Conservation (phyloP, 2,329 filamentous ascomycete genomes). For the Ceratocystis colombiana region DNA sequence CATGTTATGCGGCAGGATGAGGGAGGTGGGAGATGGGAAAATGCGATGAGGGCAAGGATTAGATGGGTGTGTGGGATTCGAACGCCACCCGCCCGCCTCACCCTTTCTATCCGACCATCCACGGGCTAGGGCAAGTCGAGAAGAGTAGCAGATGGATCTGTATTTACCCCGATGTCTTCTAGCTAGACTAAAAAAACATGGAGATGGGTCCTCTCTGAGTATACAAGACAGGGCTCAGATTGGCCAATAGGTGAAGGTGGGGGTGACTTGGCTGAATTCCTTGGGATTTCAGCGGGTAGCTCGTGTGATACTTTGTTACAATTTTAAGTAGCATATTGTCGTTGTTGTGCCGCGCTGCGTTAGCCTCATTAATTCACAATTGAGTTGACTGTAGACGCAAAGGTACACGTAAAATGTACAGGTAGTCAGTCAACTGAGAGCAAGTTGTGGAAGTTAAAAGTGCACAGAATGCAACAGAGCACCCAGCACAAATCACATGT, state of each 20-base stretch:
- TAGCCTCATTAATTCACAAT: neutral
- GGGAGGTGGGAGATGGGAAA: neutral
- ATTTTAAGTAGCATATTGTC: neutral
- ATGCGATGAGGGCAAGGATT: no score
- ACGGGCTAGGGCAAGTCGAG: neutral
- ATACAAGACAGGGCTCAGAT: neutral
- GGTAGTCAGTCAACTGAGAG: no score
- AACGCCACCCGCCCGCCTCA: neutral
- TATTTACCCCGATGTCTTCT: neutral
- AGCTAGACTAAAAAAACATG: no score
- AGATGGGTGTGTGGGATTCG: neutral
- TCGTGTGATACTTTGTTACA: neutral
- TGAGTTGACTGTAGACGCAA: no score
- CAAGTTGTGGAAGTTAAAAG: no score
- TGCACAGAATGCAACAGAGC: neutral
- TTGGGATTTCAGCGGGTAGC: neutral
- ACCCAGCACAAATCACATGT: neutral
- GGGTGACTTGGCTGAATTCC: neutral
- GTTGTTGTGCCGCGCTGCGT: neutral
- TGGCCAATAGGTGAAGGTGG: slow-evolving; percentile 1
- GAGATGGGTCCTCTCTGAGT: no score
- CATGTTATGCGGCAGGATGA: neutral
- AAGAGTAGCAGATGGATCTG: neutral
- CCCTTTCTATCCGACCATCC: no score
- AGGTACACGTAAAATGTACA: neutral